Evolutionary conservation across 768 basidiomycete genomes (phyloP).

Genomic region (Russula griseocarnosa): DNA sequence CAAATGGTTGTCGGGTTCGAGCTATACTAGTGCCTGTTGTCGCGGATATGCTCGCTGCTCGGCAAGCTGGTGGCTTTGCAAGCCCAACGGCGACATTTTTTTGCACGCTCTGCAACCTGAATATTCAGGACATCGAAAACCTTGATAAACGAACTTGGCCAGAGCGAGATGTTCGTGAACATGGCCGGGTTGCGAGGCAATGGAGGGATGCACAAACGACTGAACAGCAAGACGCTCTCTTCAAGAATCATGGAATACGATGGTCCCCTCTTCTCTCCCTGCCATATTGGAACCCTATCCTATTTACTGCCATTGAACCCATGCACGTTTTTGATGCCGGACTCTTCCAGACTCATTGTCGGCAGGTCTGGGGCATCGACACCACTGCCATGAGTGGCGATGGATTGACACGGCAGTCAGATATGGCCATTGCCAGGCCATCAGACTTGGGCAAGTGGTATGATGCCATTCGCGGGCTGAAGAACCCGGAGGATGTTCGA

Average conservation of each 20-base stretch:
- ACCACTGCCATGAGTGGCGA: slow-evolving; percentile 28
- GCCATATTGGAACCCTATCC: slow-evolving; percentile 35
- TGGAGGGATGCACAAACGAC: slow-evolving; percentile 31
- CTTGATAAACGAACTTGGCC: slow-evolving; percentile 25
- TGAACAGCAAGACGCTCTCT: neutral
- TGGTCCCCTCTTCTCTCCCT: slow-evolving; percentile 35
- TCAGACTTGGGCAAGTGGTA: slow-evolving; percentile 6
- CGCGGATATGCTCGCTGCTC: neutral
- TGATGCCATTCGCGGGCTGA: neutral
- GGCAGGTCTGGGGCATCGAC: slow-evolving; percentile 31
- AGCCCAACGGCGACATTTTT: neutral
- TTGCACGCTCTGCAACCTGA: neutral
- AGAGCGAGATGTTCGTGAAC: slow-evolving; percentile 20
- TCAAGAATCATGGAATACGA: slow-evolving; percentile 28
- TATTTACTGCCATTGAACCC: slow-evolving; percentile 32
- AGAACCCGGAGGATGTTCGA: neutral
- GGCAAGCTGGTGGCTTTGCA: neutral
- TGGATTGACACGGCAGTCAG: slow-evolving; percentile 6
- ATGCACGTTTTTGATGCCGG: slow-evolving; percentile 32
- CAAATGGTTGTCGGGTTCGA: neutral
- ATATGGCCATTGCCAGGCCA: neutral
- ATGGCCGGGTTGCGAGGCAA: slow-evolving; percentile 10
- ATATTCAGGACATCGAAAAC: slow-evolving; percentile 6
- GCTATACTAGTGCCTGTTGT: neutral
- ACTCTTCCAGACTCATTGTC: neutral